Base-by-base conservation (phyloP, 305 asterid genomes). In the Ilex paraguariensis region DNA sequence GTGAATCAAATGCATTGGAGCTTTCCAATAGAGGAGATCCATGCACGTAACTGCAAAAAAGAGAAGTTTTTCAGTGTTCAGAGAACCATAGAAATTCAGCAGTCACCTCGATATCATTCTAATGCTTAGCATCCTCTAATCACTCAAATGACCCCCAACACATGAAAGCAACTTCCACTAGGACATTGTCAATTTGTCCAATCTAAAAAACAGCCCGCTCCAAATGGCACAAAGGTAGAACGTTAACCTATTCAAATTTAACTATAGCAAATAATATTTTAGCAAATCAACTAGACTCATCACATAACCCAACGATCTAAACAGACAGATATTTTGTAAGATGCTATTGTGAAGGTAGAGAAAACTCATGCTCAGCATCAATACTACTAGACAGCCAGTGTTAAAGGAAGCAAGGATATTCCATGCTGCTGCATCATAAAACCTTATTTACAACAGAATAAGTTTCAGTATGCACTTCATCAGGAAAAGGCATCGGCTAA, bases 11-110 rank as follows among this genome's bases (percentile, higher is more conserved):
- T 60, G 91, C 95, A 58, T 66, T 83, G 8, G 91, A 70, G 78
- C 92, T 84, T 75, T 90, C 99, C 74, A 93, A 46, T 60, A 93
- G 80, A 57, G 99, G 99, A 42, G 95, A 79, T 73, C 97, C 97
- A 46, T 93, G 99, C 60, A 90, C 82, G 53, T 87, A 90, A 73
- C 97, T 90, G 88, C 71, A 73, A 68, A 60, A 48, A 48, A 16
- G 39, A 61, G 63, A 55, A 21, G 28, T 21, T 61, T 56, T 51
- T 69, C 61, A 55, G 49, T 14, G 67, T 65, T 66, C 66, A 59
- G 53, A 28, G 44, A 59, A 14, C 60, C 60, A 62, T 56, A 61
- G 59, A 64, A 45, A 61, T 32, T 36, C 10, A 6, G n/a, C 14
- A 16, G 3, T 13, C 15, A 46, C 52, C 11, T 10, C 15, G 7